These are phyloP conservation scores for Penicillium silybi DNA, from an alignment of 495 filamentous ascomycete species.

Conservation along the genomic window DNA sequence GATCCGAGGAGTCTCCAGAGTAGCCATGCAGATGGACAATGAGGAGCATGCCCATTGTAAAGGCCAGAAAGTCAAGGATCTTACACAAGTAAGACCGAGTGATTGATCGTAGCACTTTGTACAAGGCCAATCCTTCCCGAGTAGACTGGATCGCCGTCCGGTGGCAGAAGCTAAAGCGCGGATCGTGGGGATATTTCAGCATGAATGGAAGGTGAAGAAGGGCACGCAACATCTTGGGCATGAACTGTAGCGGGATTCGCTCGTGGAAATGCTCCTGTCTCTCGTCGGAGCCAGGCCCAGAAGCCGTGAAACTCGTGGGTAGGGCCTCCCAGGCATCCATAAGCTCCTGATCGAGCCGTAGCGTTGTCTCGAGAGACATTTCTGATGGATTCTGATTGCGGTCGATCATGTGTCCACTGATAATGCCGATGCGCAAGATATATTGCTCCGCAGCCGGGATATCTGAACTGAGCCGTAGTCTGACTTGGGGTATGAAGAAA, in stretches of 20 bases:
- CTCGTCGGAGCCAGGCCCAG: slow-evolving; percentile 9
- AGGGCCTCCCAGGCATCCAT: slow-evolving; percentile 35
- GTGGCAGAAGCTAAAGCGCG: slow-evolving; percentile 36
- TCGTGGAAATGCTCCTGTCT: slow-evolving; percentile 23
- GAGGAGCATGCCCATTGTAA: slow-evolving; percentile 48
- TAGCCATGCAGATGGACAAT: slow-evolving; percentile 45
- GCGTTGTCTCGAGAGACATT: slow-evolving; percentile 36
- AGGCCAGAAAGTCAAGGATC: slow-evolving; percentile 52
- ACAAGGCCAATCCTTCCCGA: slow-evolving; percentile 41
- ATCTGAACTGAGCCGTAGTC: slow-evolving; percentile 16
- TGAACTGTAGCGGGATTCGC: slow-evolving; percentile 42
- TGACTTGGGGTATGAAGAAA: slow-evolving; percentile 27
- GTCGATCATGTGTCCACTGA: slow-evolving; percentile 51
- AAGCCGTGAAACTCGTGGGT: slow-evolving; percentile 30
- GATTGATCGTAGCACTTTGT: slow-evolving; percentile 38
- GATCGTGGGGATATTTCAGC: slow-evolving; percentile 44
- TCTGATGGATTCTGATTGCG: slow-evolving; percentile 40
- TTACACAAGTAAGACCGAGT: slow-evolving; percentile 46
- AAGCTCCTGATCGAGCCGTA: slow-evolving; percentile 47
- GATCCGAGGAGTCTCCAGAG: slow-evolving; percentile 22
- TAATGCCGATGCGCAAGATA: slow-evolving; percentile 27
- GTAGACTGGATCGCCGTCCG: slow-evolving; percentile 45
- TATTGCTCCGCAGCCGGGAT: slow-evolving; percentile 22
- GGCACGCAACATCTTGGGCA: slow-evolving; percentile 40
- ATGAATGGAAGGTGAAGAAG: slow-evolving; percentile 54